These are phyloP conservation scores for Cymodocea nodosa DNA, from an alignment of 116 monocot species.

Conservation along the genomic window DNA sequence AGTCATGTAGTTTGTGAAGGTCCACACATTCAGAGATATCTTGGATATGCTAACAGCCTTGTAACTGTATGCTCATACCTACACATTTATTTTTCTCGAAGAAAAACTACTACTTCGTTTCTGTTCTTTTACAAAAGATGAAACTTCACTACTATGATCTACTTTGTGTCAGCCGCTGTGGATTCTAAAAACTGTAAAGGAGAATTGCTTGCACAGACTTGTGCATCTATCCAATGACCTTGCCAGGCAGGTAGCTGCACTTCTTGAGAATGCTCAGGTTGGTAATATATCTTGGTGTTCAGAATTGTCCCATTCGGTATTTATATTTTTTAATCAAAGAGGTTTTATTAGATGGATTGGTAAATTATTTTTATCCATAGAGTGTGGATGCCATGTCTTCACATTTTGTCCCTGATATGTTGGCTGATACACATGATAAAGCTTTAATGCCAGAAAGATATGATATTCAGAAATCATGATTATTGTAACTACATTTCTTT, in stretches of 20 bases:
- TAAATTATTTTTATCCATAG: neutral
- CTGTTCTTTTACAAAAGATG: neutral
- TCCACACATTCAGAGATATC: slow-evolving; percentile 48
- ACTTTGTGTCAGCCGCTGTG: slow-evolving; percentile 62
- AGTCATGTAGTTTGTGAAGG: slow-evolving; percentile 87
- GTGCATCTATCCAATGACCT: slow-evolving; percentile 85
- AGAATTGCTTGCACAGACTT: slow-evolving; percentile 61
- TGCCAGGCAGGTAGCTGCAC: slow-evolving; percentile 54
- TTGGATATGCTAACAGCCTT: slow-evolving; percentile 49
- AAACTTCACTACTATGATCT: neutral
- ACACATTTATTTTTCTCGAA: neutral
- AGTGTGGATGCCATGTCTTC: neutral
- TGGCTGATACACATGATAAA: no score
- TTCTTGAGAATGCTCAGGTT: slow-evolving; percentile 51
- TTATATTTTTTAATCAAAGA: neutral
- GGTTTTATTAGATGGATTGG: no score
- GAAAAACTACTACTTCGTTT: neutral
- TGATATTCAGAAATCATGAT: no score
- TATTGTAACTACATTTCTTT: no score
- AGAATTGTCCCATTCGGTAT: no score
- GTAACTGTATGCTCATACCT: slow-evolving; percentile 58
- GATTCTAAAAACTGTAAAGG: slow-evolving; percentile 81
- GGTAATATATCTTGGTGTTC: neutral
- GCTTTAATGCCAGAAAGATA: no score
- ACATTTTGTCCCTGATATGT: no score